Conservation (phyloP, 75 land plant genomes). For the Sequoiadendron giganteum region DNA sequence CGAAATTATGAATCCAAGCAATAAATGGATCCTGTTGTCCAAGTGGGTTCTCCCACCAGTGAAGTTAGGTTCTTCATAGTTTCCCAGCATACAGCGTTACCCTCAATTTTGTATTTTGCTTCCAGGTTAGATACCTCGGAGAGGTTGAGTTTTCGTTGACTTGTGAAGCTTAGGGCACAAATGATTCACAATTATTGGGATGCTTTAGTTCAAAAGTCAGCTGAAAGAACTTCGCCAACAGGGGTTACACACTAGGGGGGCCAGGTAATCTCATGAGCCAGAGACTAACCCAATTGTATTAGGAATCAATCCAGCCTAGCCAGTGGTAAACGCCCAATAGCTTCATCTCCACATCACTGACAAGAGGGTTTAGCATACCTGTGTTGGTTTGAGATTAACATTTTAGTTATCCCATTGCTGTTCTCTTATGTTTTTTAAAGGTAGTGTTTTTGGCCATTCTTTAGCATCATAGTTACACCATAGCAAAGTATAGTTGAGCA, state of each 20-base stretch:
- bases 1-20: background rate
- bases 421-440: background rate
- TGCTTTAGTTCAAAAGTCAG: background rate
- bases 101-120: background rate
- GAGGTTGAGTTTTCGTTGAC: background rate
- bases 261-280: background rate
- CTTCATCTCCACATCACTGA: background rate
- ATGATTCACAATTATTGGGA: background rate
- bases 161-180: background rate
- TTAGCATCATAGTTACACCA: background rate
- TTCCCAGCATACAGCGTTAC: background rate
- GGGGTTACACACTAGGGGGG: background rate
- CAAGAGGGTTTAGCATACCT: background rate
- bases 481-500: background rate
- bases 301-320: background rate
- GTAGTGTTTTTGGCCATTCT: background rate
- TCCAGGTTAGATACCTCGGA: background rate
- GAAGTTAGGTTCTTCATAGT: background rate
- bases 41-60: background rate
- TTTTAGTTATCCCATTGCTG: background rate
- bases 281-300: background rate
- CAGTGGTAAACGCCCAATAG: background rate
- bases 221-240: background rate
- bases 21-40: background rate
- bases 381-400: background rate